Conservation (phyloP, 2,329 filamentous ascomycete species). For the Aspergillus persii region DNA sequence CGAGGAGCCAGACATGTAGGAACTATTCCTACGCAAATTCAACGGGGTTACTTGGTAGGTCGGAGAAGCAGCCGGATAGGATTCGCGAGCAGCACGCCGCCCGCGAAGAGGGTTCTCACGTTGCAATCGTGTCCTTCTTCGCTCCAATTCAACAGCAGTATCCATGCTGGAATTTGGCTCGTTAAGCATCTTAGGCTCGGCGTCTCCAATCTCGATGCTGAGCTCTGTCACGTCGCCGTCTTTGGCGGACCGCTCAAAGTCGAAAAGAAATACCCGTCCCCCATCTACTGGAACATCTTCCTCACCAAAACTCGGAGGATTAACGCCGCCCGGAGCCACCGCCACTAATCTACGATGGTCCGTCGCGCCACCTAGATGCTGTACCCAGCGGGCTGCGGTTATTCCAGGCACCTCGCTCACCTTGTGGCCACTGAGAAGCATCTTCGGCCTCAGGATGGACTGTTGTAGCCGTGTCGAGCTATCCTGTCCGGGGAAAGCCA, state of each 20-base stretch:
- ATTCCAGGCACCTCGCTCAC: slow-evolving; percentile 65
- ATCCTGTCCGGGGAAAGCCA: slow-evolving; percentile 13
- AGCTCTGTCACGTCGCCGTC: slow-evolving; percentile 59
- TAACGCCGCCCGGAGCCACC: slow-evolving; percentile 67
- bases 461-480: slow-evolving; percentile 32
- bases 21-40: slow-evolving; percentile 25
- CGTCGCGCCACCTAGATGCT: slow-evolving; percentile 53
- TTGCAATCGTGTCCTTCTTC: slow-evolving; percentile 68
- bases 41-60: slow-evolving; percentile 14
- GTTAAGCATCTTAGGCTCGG: slow-evolving; percentile 65
- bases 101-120: slow-evolving; percentile 47
- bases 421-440: slow-evolving; percentile 66
- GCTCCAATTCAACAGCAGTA: slow-evolving; percentile 74
- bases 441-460: slow-evolving; percentile 55
- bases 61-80: slow-evolving; percentile 23
- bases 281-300: slow-evolving; percentile 77
- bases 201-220: slow-evolving; percentile 71
- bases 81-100: slow-evolving; percentile 20
- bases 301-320: slow-evolving; percentile 61
- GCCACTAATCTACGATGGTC: slow-evolving; percentile 58
- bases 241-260: slow-evolving; percentile 64
- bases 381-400: slow-evolving; percentile 70
- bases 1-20: slow-evolving; percentile 25
- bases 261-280: slow-evolving; percentile 68
- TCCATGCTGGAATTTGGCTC: slow-evolving; percentile 74